Base-by-base conservation (phyloP, 2,329 filamentous ascomycete genomes). In the Phialophora macrospora region DNA sequence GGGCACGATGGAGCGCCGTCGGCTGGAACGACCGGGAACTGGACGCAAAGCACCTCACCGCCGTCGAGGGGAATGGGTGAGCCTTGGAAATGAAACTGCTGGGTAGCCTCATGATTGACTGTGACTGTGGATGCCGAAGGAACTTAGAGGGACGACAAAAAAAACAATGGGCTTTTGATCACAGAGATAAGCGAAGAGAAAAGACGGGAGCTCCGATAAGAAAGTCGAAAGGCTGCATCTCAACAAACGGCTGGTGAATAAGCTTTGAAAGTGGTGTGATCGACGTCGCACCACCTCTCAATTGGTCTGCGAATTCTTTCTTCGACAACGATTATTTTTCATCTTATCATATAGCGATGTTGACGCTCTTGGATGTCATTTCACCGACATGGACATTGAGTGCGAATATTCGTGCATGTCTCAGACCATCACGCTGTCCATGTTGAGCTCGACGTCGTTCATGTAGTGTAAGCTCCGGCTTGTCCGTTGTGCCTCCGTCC, bases 1-100 rank as follows among this genome's bases (percentile, higher is more conserved):
- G 65, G 4, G 68, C 68, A 11, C 68, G 65, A 14, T 58, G 44
- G 6, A 69, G 38, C 3, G 68, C 68, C 8, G 68, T 69, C 22
- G 68, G 68, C 24, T 54, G 44, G 8, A 56, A 41, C 11, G 32
- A 9, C 5, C 22, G 38, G 8, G 44, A 6, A 22, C 24, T 64
- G 17, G 52, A 30, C 8, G 56, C 60, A 34, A 64, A 65, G 7
- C n/a, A 44, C 55, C 63, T 52, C 22, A 55, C 61, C 3, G 54
- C 17, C 7, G 24, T 30, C 5, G 32, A 41, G 11, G 24, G 17
- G 1, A 38, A 3, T 5, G 32, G 28, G 28, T 46, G 61, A 5
- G 56, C 38, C 56, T 20, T 48, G 24, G 56, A 8, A n/a, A 59
- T 22, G n/a, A 30, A 38, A 26, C 9, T 32, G 30, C 7, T 32